Evolutionary conservation across 495 filamentous ascomycete genomes (phyloP).

Genomic region (Sabuloglossum arenarium): DNA sequence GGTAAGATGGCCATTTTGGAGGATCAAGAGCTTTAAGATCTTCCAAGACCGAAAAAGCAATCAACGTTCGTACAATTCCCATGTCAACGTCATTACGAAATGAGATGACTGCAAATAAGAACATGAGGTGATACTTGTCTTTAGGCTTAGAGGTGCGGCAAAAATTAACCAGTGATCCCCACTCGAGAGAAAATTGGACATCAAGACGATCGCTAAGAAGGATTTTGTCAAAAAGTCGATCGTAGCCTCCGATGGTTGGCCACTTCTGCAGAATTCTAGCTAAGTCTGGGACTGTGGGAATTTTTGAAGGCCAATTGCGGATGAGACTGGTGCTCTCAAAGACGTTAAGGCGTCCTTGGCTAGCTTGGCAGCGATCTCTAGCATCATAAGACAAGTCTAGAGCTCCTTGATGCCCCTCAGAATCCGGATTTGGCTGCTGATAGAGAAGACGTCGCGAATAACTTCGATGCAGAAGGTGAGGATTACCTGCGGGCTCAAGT

Average conservation of each 20-base stretch:
- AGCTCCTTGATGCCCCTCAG: background rate
- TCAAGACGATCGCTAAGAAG: constrained; percentile 16
- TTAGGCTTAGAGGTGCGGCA: constrained; percentile 8
- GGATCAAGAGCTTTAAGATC: constrained; percentile 16
- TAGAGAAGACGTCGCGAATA: constrained; percentile 19
- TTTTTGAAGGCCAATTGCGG: constrained; percentile 9
- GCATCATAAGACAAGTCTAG: constrained; percentile 6
- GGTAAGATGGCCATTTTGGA: constrained; percentile 16
- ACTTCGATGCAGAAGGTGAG: constrained; percentile 19
- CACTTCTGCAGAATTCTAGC: constrained; percentile 15
- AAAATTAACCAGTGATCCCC: constrained; percentile 22
- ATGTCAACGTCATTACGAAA: constrained; percentile 19
- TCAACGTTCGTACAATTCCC: constrained; percentile 16
- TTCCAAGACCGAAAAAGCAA: constrained; percentile 18
- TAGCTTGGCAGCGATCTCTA: constrained; percentile 2
- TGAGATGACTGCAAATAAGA: constrained; percentile 20
- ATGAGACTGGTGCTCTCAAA: constrained; percentile 15
- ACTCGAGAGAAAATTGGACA: constrained; percentile 17
- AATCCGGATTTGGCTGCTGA: constrained; percentile 13
- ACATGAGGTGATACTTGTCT: constrained; percentile 21
- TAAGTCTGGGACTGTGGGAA: constrained; percentile 14
- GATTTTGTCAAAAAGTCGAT: background rate
- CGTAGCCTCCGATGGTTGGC: constrained; percentile 21
- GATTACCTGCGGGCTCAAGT: background rate
- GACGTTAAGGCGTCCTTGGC: constrained; percentile 10